A percentile compares a stretch with the other conserved stretches of the same genome.
Evolutionary conservation across 176 grass and related monocot species (phyloP).

Genomic region (Oryza nivara): DNA sequence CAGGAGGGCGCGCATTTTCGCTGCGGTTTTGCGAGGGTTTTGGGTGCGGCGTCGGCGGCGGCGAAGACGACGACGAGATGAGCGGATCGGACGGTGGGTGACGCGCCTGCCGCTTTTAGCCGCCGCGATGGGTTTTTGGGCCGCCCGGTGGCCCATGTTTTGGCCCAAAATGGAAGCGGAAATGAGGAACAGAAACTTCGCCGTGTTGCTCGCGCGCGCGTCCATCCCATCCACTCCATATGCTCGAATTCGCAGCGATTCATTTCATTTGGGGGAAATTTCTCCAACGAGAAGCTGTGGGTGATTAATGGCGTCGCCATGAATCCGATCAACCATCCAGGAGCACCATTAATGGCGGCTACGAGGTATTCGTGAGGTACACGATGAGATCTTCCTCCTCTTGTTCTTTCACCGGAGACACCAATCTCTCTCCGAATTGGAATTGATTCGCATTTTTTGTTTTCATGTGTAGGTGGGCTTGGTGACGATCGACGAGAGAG

Average conservation of each 20-base stretch:
- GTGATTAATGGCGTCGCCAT: not conserved
- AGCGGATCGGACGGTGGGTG: conserved; percentile 7
- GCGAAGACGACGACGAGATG: not conserved
- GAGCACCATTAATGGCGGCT: conserved; percentile 20
- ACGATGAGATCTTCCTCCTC: no score
- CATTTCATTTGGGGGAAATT: not conserved
- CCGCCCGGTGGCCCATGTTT: not conserved
- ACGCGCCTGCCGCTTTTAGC: not conserved
- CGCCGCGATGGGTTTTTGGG: conserved; percentile 1
- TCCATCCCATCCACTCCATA: not conserved
- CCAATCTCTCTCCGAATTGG: not conserved
- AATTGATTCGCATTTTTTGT: not conserved
- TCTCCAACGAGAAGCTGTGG: not conserved
- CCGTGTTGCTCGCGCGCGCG: not conserved
- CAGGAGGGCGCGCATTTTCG: conserved; percentile 6
- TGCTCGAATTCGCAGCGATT: not conserved
- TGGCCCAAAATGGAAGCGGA: not conserved
- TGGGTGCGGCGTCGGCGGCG: not conserved
- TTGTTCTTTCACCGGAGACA: no score
- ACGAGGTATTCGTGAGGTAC: conserved; percentile 62
- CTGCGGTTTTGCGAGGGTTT: conserved; percentile 12
- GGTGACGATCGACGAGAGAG: conserved; percentile 45
- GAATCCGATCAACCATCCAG: not conserved
- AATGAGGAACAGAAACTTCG: not conserved
- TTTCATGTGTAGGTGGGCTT: conserved; percentile 36